Conservation (phyloP, 306 rosid genomes). For the Castanea mollissima region DNA sequence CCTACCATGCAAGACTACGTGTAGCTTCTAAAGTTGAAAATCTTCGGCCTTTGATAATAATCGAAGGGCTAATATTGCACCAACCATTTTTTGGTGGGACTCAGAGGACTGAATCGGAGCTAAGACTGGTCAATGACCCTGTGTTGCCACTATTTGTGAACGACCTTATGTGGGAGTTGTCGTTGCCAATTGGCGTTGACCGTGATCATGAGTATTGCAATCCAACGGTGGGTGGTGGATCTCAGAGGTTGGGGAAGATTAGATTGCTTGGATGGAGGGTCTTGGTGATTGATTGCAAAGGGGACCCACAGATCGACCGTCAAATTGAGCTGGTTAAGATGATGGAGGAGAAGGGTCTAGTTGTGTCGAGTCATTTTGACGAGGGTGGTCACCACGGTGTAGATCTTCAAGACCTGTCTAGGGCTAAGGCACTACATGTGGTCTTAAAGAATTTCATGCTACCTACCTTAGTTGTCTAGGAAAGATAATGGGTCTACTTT, state of each 20-base stretch:
- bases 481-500: too few relatives aligned
- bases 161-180: conserved; percentile 42
- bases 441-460: too few relatives aligned
- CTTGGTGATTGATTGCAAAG: conserved; percentile 34
- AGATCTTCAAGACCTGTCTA: conserved; percentile 10
- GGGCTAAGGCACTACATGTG: too few relatives aligned
- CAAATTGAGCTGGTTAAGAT: conserved; percentile 31
- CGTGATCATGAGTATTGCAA: conserved; percentile 51
- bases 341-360: conserved; percentile 32
- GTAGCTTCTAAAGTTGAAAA: background rate
- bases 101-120: conserved; percentile 34
- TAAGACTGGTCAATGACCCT: conserved; percentile 18
- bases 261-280: conserved; percentile 32
- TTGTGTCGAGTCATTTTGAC: conserved; percentile 30
- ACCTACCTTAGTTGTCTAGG: too few relatives aligned
- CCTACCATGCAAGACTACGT: conserved; percentile 8
- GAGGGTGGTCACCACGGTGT: conserved; percentile 45
- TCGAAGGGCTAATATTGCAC: conserved; percentile 46
- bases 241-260: conserved; percentile 3
- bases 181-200: conserved; percentile 37
- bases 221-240: conserved; percentile 31
- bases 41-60: background rate
- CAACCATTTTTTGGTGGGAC: conserved; percentile 55
- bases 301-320: conserved; percentile 60
- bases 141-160: background rate